Percentiles rank a stretch among this genome's conserved stretches.
These are phyloP conservation scores for Dittrichia graveolens DNA, from an alignment of 129 eudicot species.

Conservation along the genomic window DNA sequence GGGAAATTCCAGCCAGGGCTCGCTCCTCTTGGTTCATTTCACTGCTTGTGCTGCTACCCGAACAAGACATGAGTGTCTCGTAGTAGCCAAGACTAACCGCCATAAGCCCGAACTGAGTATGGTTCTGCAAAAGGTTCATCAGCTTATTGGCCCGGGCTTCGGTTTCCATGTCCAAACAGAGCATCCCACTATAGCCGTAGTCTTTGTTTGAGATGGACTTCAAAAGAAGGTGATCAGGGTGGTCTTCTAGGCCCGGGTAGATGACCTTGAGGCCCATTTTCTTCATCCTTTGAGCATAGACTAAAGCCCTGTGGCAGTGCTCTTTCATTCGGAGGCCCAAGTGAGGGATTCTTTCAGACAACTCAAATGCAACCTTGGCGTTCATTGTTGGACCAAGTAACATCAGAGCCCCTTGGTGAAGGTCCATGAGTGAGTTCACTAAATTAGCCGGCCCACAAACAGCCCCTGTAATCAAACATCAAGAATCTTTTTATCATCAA, in stretches of 20 bases:
- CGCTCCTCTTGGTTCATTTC: conserved; percentile 76
- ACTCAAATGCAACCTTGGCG: conserved; percentile 93
- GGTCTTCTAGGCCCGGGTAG: conserved; percentile 94
- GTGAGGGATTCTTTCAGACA: conserved; percentile 87
- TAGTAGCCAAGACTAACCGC: conserved; percentile 96
- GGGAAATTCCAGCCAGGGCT: conserved; percentile 74
- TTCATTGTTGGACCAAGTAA: conserved; percentile 99
- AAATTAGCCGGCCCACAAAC: conserved; percentile 88
- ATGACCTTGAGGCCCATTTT: conserved; percentile 85
- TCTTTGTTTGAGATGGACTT: conserved; percentile 62
- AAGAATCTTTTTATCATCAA: not conserved
- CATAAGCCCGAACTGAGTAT: conserved; percentile 86
- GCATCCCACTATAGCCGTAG: conserved; percentile 85
- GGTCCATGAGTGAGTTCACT: conserved; percentile 91
- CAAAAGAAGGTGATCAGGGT: conserved; percentile 71
- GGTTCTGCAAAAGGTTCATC: conserved; percentile 68
- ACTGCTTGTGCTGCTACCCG: conserved; percentile 93
- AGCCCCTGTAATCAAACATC: conserved; percentile 58
- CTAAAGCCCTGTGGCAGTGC: conserved; percentile 76
- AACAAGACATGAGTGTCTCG: conserved; percentile 97
- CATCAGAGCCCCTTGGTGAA: conserved; percentile 90
- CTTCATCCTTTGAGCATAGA: conserved; percentile 73
- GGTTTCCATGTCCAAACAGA: conserved; percentile 88
- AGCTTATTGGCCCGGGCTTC: conserved; percentile 69
- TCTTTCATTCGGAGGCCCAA: conserved; percentile 89